Evolutionary conservation across 2,329 filamentous ascomycete genomes (phyloP).

Genomic region (Fusarium compactum): DNA sequence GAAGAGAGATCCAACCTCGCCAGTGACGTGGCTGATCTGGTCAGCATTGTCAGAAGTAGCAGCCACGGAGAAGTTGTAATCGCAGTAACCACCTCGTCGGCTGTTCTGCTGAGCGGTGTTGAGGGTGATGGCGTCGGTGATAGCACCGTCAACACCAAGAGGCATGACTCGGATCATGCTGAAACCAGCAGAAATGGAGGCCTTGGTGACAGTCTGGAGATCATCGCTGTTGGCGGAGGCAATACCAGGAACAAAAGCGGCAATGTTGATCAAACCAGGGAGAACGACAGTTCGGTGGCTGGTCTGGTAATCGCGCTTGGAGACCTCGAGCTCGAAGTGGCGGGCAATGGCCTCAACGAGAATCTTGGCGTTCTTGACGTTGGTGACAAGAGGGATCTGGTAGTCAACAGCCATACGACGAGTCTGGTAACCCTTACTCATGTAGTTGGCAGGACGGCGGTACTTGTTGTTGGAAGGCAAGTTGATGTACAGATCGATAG

Average conservation of each 20-base stretch:
- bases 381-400: constrained; percentile 96
- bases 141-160: constrained; percentile 76
- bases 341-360: constrained; percentile 93
- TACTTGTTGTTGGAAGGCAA: constrained; percentile 98
- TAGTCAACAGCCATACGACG: constrained; percentile 98
- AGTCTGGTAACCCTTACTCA: constrained; percentile 97
- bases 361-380: constrained; percentile 99
- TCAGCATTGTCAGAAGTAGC: constrained; percentile 79
- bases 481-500: constrained; percentile 99
- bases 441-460: constrained; percentile 95
- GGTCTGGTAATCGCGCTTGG: constrained; percentile 89
- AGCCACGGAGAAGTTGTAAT: constrained; percentile 84
- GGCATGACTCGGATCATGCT: constrained; percentile 86
- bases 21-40: constrained; percentile 77
- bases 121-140: constrained; percentile 78
- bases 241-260: constrained; percentile 82
- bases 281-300: constrained; percentile 82
- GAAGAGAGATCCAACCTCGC: constrained; percentile 83
- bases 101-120: constrained; percentile 79
- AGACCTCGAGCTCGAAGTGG: constrained; percentile 86
- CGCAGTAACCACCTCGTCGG: constrained; percentile 75
- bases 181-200: constrained; percentile 80
- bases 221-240: constrained; percentile 73
- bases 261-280: constrained; percentile 81
- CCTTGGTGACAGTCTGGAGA: constrained; percentile 76